Base-by-base conservation (phyloP, 2,329 filamentous ascomycete genomes). In the Ophioceras dolichostomum region DNA sequence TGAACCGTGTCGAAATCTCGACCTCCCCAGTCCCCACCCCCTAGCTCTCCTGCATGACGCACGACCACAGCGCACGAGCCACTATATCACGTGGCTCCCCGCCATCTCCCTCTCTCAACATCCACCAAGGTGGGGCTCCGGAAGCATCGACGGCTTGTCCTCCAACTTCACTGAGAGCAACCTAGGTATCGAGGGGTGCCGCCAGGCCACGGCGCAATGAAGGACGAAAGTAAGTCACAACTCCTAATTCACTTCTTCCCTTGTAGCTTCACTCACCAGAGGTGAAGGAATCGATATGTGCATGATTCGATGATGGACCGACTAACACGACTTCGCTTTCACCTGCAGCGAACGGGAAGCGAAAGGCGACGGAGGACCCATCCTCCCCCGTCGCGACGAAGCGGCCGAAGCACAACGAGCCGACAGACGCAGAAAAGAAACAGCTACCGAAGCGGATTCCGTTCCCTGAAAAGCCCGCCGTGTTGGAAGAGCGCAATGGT, bases 381-480 rank as follows among this genome's bases (percentile, higher is more conserved):
- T 62, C 68, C 39, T 77, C 74, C 36, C 68, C 73, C 16, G 68
- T 69, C 34, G 70, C 74, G 35, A 58, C 67, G 14, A 88, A 88
- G 59, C 72, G 81, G 47, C 54, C 75, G 29, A 82, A 82, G 58
- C 65, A 68, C 40, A 56, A 57, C 39, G 57, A 62, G 35, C 58
- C 58, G 4, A 49, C 55, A 33, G 61, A 73, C 46, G 56, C 60
- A 36, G 17, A 62, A 68, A 73, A 73, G 50, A 70, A 70, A 41
- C 56, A 62, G 5, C 58, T 57, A 6, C 67, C 71, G 46, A 77
- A 77, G 47, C 34, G 34, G 14, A 85, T 93, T 26, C 84, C 83
- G 2, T 95, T 91, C 50, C 87, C 87, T 1, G 87, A 94, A 60
- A 95, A 93, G 78, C 83, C 86, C 5, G 89, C 88, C 8, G 89